Conservation (phyloP, 345 rosid genomes). For the Hypericum androsaemum region DNA sequence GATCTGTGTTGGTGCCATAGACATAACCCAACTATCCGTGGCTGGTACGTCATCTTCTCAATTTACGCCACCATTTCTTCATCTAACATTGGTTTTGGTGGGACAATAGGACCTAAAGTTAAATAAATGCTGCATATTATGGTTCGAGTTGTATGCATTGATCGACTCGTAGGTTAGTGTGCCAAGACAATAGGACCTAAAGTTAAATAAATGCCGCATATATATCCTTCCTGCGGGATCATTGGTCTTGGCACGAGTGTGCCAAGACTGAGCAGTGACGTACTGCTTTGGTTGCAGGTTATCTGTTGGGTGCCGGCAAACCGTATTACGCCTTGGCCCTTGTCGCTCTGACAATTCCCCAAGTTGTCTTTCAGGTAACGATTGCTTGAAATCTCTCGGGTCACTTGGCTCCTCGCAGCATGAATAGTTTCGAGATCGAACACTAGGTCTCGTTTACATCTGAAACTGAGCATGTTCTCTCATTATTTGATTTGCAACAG, state of each 20-base stretch:
- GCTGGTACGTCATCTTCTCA: conserved; percentile 46
- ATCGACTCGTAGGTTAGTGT: too few species aligned
- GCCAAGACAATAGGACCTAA: too few species aligned
- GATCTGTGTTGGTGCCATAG: conserved; percentile 98
- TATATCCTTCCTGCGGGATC: too few species aligned
- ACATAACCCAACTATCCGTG: conserved; percentile 82
- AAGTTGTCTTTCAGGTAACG: conserved; percentile 85
- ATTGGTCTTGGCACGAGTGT: too few species aligned
- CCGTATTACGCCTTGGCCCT: conserved; percentile 81
- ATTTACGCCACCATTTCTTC: background rate
- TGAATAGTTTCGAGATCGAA: too few species aligned
- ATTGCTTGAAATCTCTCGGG: too few species aligned
- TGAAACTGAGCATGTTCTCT: background rate
- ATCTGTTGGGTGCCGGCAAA: conserved; percentile 89
- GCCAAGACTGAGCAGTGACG: too few species aligned
- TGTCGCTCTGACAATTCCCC: conserved; percentile 65
- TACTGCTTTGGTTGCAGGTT: conserved; percentile 40
- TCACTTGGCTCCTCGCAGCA: too few species aligned
- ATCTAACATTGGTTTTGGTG: background rate
- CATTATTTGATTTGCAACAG: conserved; percentile 28
- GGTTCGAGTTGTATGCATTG: too few species aligned
- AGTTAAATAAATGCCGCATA: too few species aligned
- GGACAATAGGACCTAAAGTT: background rate
- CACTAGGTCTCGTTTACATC: too few species aligned
- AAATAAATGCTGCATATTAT: too few species aligned